phyloP scores from a whole-genome alignment of 148 eudicot genomes.

The Silene uniflora region DNA sequence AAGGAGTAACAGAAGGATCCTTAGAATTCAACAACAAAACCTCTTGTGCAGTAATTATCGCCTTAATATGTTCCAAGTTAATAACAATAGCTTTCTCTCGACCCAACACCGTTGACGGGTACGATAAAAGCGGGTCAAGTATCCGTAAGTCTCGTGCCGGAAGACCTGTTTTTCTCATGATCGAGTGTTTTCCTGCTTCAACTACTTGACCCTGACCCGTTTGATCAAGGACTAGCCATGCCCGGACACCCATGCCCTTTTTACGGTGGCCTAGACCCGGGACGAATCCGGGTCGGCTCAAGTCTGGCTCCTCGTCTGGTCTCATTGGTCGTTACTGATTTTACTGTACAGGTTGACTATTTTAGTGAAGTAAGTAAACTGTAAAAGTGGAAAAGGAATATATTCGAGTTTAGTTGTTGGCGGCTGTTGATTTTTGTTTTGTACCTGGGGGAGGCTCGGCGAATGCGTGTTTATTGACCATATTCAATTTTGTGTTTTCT shows the following conservation, averaged over 20 bases:
- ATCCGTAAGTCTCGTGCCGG: constrained; percentile 93
- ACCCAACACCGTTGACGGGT: constrained; percentile 87
- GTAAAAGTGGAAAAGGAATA: neutral
- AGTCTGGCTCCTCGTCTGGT: constrained; percentile 42
- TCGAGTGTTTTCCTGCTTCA: constrained; percentile 87
- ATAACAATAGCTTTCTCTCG: constrained; percentile 92
- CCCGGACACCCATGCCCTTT: constrained; percentile 60
- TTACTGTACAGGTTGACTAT: too few relatives aligned
- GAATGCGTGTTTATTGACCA: too few relatives aligned
- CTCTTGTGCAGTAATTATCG: constrained; percentile 90
- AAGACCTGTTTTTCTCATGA: constrained; percentile 84
- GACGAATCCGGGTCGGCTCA: constrained; percentile 24
- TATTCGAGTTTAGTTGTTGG: neutral
- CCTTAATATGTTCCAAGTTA: constrained; percentile 91
- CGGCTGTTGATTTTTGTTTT: too few relatives aligned
- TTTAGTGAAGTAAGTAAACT: too few relatives aligned
- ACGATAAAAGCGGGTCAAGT: constrained; percentile 83
- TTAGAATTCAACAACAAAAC: constrained; percentile 74
- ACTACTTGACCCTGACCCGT: constrained; percentile 67
- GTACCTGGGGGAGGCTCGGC: too few relatives aligned
- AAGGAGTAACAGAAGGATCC: constrained; percentile 83
- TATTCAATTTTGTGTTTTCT: too few relatives aligned
- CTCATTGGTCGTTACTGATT: neutral
- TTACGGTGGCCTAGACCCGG: constrained; percentile 44
- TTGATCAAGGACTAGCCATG: constrained; percentile 76